Conservation (phyloP, 2,329 filamentous ascomycete genomes). For the Dothideomycetidae sp. region DNA sequence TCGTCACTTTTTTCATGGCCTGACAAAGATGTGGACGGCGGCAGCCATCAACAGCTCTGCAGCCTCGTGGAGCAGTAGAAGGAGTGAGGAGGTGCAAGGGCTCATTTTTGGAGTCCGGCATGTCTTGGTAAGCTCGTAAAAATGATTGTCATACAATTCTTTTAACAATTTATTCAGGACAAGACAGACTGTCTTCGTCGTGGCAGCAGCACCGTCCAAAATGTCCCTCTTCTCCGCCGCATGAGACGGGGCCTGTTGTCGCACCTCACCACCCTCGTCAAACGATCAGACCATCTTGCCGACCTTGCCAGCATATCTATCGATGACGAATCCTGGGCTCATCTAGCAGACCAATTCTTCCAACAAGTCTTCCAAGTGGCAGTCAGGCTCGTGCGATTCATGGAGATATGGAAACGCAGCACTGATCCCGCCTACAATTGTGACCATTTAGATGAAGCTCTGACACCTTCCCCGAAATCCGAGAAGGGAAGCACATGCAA, state of each 20-base stretch:
- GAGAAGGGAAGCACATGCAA: too few species aligned
- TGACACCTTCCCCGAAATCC: conserved; percentile 6
- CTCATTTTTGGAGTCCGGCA: conserved; percentile 87
- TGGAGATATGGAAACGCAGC: conserved; percentile 61
- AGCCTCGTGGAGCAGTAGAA: conserved; percentile 65
- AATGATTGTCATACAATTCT: background rate
- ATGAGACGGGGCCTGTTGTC: conserved; percentile 78
- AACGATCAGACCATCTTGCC: conserved; percentile 73
- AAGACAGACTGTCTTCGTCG: conserved; percentile 74
- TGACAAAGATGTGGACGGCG: conserved; percentile 86
- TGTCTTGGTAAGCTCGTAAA: conserved; percentile 57
- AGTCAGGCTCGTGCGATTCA: conserved; percentile 76
- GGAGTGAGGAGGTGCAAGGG: conserved; percentile 86
- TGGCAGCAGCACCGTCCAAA: conserved; percentile 60
- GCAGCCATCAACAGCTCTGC: conserved; percentile 52
- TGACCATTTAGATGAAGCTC: conserved; percentile 1
- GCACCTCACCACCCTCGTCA: conserved; percentile 78
- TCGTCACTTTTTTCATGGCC: conserved; percentile 66
- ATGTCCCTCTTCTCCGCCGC: conserved; percentile 60
- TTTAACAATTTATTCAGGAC: conserved; percentile 43
- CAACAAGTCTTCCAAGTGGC: conserved; percentile 88
- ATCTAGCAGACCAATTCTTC: conserved; percentile 82
- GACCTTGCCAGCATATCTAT: conserved; percentile 47
- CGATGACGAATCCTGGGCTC: conserved; percentile 47
- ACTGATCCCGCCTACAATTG: background rate